Evolutionary conservation across 139 green algal genomes (phyloP).

Genomic region (Monoraphidium neglectum): DNA sequence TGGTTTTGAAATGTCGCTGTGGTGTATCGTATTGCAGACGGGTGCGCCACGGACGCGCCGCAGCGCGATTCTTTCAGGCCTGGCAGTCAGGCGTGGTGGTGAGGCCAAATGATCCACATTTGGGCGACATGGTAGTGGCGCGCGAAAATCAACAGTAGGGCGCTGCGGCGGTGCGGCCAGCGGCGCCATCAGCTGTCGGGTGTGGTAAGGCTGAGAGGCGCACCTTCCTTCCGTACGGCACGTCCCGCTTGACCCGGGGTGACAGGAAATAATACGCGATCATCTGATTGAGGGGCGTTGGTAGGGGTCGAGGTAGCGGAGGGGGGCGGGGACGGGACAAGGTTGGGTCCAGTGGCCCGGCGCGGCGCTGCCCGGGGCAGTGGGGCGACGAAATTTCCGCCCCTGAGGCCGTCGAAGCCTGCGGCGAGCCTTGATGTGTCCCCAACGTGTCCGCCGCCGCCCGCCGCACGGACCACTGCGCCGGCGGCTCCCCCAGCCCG

Average conservation of each 20-base stretch:
- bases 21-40: no score
- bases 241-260: conserved; percentile 58
- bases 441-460: no score
- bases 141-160: background rate
- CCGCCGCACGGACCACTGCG: no score
- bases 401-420: background rate
- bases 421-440: no score
- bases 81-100: no score
- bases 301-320: background rate
- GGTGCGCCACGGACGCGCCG: no score
- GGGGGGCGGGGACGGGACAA: background rate
- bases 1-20: no score
- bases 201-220: background rate
- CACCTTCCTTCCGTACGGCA: conserved; percentile 76
- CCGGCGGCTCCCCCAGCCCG: no score
- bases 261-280: conserved; percentile 86
- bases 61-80: no score
- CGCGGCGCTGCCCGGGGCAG: background rate
- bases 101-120: no score
- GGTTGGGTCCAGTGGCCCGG: background rate
- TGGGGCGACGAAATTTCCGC: background rate
- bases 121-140: background rate
- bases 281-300: conserved; percentile 49
- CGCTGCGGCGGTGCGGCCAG: no score
- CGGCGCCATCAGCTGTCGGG: background rate